Conservation (phyloP, 2,329 filamentous ascomycete genomes). For the Beauveria scarabaeidicola region DNA sequence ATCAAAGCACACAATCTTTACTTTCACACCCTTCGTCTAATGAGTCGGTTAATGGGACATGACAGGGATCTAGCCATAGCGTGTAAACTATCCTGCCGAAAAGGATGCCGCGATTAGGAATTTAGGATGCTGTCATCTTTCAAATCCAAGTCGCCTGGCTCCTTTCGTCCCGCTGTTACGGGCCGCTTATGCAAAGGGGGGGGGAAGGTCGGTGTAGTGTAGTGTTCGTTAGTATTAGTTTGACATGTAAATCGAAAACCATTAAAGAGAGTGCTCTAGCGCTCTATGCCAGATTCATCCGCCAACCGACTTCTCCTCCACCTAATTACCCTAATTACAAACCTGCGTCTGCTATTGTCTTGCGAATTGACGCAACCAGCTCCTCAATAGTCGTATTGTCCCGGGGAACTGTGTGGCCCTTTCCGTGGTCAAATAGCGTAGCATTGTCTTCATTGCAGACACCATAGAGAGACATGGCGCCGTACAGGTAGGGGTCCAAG, state of each 20-base stretch:
- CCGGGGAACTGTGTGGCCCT: constrained; percentile 54
- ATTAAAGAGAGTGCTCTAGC: background rate
- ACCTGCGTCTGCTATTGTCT: constrained; percentile 25
- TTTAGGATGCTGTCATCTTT: background rate
- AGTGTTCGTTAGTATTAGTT: background rate
- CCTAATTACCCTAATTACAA: background rate
- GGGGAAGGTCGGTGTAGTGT: background rate
- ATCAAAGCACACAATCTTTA: background rate
- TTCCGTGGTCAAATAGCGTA: constrained; percentile 55
- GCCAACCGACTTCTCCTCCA: background rate
- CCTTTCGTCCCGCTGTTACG: background rate
- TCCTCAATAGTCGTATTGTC: constrained; percentile 40
- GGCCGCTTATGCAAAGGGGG: background rate
- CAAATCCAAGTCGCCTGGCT: background rate
- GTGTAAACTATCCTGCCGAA: background rate
- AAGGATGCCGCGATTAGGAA: background rate
- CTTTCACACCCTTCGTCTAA: background rate
- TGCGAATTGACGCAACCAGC: constrained; percentile 27
- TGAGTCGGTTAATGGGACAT: background rate
- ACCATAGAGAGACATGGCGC: constrained; percentile 52
- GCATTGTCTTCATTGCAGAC: constrained; percentile 52
- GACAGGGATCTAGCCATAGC: background rate
- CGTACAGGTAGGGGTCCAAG: constrained; percentile 51
- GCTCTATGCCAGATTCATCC: background rate
- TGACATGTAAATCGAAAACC: background rate